Evolutionary conservation across 345 rosid genomes (phyloP).

Genomic region (Salix viminalis): DNA sequence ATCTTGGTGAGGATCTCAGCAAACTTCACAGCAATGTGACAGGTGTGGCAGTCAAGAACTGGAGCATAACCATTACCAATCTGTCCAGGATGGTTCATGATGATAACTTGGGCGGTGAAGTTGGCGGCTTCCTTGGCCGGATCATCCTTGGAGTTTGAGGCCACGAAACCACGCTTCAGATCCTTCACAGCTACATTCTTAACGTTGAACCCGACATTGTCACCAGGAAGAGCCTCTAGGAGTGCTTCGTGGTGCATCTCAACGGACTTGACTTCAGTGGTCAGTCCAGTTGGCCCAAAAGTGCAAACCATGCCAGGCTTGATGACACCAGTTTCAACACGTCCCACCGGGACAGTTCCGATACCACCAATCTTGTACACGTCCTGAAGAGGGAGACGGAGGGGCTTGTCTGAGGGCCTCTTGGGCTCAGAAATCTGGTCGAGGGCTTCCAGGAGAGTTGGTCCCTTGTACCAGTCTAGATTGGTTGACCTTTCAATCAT

Average conservation of each 20-base stretch:
- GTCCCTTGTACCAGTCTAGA: slow-evolving; percentile 49
- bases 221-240: slow-evolving; percentile 69
- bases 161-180: slow-evolving; percentile 71
- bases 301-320: slow-evolving; percentile 79
- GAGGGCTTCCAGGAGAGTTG: slow-evolving; percentile 39
- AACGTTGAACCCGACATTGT: slow-evolving; percentile 74
- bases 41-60: slow-evolving; percentile 80
- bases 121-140: slow-evolving; percentile 70
- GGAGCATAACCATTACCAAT: slow-evolving; percentile 87
- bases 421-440: slow-evolving; percentile 37
- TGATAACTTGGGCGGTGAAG: slow-evolving; percentile 79
- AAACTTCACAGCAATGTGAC: slow-evolving; percentile 77
- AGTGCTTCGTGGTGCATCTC: slow-evolving; percentile 95
- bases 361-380: slow-evolving; percentile 64
- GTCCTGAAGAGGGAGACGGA: slow-evolving; percentile 56
- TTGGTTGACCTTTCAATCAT: slow-evolving; percentile 46
- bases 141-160: slow-evolving; percentile 83
- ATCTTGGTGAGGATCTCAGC: slow-evolving; percentile 64
- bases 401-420: slow-evolving; percentile 46
- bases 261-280: slow-evolving; percentile 85
- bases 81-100: slow-evolving; percentile 91
- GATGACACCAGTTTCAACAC: slow-evolving; percentile 48
- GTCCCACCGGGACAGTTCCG: slow-evolving; percentile 58
- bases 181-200: slow-evolving; percentile 87
- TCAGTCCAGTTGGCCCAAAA: slow-evolving; percentile 65